Percentiles rank a stretch among this genome's conserved stretches.
phyloP scores from a whole-genome alignment of 1,284 basidiomycete species.

The Pseudozyma tsukubaensis region DNA sequence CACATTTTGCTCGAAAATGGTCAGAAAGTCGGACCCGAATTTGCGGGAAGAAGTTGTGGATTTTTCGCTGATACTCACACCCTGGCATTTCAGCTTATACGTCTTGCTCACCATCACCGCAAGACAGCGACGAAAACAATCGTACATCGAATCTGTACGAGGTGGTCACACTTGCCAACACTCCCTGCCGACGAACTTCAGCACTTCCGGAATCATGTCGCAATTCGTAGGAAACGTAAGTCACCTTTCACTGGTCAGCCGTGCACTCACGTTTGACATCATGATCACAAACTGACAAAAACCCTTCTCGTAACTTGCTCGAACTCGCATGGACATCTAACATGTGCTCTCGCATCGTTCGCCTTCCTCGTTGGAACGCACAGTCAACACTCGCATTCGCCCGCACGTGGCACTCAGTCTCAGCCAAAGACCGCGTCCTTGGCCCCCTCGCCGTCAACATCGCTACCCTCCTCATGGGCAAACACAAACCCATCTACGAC shows the following conservation, averaged over 20 bases:
- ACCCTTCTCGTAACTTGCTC: neutral
- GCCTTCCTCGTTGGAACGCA: too few relatives aligned
- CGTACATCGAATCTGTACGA: neutral
- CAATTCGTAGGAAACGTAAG: constrained; percentile 53
- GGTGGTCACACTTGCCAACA: neutral
- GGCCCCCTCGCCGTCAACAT: constrained; percentile 94
- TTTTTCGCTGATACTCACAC: constrained; percentile 27
- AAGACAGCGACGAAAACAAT: neutral
- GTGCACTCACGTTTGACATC: too few relatives aligned
- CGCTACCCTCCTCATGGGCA: constrained; percentile 95
- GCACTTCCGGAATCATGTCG: constrained; percentile 27
- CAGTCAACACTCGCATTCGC: constrained; percentile 93
- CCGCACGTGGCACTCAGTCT: constrained; percentile 94
- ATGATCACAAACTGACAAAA: too few relatives aligned
- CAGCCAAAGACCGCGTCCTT: constrained; percentile 87
- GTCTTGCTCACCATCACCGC: constrained; percentile 11
- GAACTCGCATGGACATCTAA: too few relatives aligned
- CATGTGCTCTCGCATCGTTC: too few relatives aligned
- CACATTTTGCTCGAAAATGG: too few relatives aligned
- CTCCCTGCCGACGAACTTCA: too few relatives aligned
- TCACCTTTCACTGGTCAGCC: neutral
- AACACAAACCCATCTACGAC: constrained; percentile 98
- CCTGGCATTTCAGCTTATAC: neutral
- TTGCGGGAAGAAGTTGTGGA: constrained; percentile 24
- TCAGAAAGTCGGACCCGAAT: constrained; percentile 28